Evolutionary conservation across 176 grass and related monocot genomes (phyloP).

Genomic region (Coix lacrymajobi): DNA sequence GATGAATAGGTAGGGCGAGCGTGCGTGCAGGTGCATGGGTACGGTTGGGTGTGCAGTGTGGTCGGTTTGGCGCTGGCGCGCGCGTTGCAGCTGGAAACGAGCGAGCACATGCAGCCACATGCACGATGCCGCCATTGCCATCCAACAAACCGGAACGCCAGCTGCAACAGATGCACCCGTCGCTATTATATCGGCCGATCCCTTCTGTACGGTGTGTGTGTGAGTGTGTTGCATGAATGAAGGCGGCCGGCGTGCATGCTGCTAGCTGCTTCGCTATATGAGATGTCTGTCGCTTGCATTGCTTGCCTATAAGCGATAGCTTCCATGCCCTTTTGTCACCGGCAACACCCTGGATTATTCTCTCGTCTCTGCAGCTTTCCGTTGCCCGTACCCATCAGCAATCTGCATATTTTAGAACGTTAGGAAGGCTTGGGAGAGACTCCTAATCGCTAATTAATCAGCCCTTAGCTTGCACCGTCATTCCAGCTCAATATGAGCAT

Average conservation of each 20-base stretch:
- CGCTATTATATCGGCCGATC: conserved; percentile 19
- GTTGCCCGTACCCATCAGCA: conserved; percentile 6
- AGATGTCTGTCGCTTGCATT: conserved; percentile 1
- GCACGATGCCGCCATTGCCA: conserved; percentile 13
- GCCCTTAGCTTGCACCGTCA: neutral
- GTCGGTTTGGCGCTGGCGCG: conserved; percentile 2
- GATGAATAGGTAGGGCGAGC: conserved; percentile 12
- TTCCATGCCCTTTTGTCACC: conserved; percentile 32
- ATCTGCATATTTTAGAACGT: conserved; percentile 19
- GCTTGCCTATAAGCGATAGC: neutral
- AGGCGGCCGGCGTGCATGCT: neutral
- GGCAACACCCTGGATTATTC: conserved; percentile 69
- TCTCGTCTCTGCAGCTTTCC: conserved; percentile 18
- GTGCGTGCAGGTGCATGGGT: no score
- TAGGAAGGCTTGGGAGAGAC: neutral
- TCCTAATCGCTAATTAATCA: conserved; percentile 21
- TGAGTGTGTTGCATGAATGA: neutral
- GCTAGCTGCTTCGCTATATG: neutral
- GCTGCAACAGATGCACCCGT: conserved; percentile 6
- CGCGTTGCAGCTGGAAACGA: neutral
- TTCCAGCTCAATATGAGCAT: conserved; percentile 30
- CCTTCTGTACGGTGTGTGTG: no score
- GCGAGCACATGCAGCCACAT: conserved; percentile 50
- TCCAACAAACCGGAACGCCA: conserved; percentile 38
- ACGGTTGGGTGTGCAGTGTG: no score